Evolutionary conservation across 2,329 filamentous ascomycete genomes (phyloP).

Genomic region (Plectosphaerella plurivora): DNA sequence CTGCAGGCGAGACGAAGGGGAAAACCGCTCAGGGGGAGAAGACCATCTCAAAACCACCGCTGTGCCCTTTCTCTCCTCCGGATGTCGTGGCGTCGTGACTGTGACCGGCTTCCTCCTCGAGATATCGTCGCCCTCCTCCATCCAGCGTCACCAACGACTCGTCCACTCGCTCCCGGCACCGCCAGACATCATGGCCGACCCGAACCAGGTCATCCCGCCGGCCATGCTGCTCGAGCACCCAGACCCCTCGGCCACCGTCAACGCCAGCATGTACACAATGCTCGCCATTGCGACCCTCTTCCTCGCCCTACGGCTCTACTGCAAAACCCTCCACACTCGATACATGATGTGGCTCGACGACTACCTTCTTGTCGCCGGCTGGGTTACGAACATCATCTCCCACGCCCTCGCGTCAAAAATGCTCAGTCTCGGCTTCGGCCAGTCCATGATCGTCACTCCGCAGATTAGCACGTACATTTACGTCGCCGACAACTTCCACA

Average conservation of each 20-base stretch:
- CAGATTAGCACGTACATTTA: conserved; percentile 1
- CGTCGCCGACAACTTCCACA: conserved; percentile 7
- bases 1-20: too few species aligned
- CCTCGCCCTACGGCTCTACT: conserved; percentile 7
- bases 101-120: background rate
- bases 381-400: conserved; percentile 11
- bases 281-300: background rate
- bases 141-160: background rate
- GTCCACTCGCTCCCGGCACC: too few species aligned
- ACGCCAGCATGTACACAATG: background rate
- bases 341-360: conserved; percentile 18
- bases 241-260: conserved; percentile 6
- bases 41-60: too few species aligned
- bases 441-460: conserved; percentile 8
- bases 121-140: background rate
- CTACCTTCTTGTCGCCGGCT: conserved; percentile 20
- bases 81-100: background rate
- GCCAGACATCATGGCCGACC: too few species aligned
- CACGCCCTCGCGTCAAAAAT: too few species aligned
- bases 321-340: conserved; percentile 12
- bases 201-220: too few species aligned
- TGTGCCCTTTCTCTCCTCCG: too few species aligned
- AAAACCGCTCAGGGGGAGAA: too few species aligned
- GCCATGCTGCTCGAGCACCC: too few species aligned
- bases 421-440: conserved; percentile 14